Percentiles rank a stretch among this genome's conserved stretches.
These are phyloP conservation scores for Mercurialis annua DNA, from an alignment of 345 rosid genomes.

Conservation along the genomic window DNA sequence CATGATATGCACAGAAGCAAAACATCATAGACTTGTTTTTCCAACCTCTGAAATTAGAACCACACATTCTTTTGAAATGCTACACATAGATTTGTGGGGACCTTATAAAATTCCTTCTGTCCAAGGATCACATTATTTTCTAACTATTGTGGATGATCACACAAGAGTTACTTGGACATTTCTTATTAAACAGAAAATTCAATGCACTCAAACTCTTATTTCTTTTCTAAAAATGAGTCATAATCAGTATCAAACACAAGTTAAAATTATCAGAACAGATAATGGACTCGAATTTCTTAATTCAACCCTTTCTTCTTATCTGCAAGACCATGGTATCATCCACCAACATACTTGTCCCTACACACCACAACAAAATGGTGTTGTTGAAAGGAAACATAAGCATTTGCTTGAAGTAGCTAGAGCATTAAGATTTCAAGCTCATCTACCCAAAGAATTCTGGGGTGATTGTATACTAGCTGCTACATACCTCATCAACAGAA, in stretches of 20 bases:
- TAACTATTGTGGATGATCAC: too few relatives aligned
- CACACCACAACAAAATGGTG: neutral
- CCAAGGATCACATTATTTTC: too few relatives aligned
- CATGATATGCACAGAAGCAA: neutral
- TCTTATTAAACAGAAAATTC: neutral
- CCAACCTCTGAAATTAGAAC: neutral
- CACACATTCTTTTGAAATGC: accelerated
- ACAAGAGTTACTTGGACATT: neutral
- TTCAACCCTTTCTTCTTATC: neutral
- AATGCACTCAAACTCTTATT: neutral
- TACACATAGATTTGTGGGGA: neutral
- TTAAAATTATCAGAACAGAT: neutral
- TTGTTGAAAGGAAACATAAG: neutral
- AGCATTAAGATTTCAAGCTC: neutral
- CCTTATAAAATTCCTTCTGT: neutral
- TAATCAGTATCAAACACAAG: neutral
- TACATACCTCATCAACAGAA: neutral
- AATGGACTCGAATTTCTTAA: neutral
- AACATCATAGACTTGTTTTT: neutral
- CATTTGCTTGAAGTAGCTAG: neutral
- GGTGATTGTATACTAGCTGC: neutral
- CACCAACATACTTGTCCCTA: neutral
- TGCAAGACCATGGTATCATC: neutral
- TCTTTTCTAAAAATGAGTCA: neutral
- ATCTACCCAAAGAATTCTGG: neutral